phyloP scores from a whole-genome alignment of 225 moss, liverwort and hornwort species.

The Anthoceros angustus region DNA sequence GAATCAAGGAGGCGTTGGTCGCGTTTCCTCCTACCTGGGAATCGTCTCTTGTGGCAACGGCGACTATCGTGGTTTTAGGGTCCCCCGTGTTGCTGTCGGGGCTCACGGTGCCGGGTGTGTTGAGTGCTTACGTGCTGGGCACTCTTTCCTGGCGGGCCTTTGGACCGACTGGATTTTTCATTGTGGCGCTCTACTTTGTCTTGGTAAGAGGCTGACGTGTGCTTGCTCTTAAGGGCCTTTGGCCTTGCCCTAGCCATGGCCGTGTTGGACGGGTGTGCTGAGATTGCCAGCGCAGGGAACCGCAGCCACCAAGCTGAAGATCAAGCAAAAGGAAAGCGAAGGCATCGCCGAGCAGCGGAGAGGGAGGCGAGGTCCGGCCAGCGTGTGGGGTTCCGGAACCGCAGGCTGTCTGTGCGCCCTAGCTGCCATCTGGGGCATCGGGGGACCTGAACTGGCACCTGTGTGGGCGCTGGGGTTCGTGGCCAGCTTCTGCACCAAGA shows the following conservation, averaged over 20 bases:
- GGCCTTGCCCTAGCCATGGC: constrained; percentile 2
- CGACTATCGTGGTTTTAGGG: constrained; percentile 39
- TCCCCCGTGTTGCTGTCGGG: constrained; percentile 62
- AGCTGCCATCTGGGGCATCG: constrained; percentile 35
- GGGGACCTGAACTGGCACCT: constrained; percentile 34
- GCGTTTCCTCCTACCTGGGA: constrained; percentile 57
- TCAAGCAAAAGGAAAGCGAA: constrained; percentile 75
- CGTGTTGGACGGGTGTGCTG: constrained; percentile 6
- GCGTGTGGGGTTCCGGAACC: constrained; percentile 82
- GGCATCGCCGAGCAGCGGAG: constrained; percentile 88
- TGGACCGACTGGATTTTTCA: constrained; percentile 53
- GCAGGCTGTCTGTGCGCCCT: constrained; percentile 65
- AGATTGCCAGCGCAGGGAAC: constrained; percentile 38
- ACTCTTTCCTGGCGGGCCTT: constrained; percentile 82
- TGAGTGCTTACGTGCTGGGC: constrained; percentile 51
- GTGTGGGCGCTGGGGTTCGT: constrained; percentile 74
- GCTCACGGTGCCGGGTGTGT: constrained; percentile 49
- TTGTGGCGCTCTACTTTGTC: constrained; percentile 47
- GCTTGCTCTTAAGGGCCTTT: neutral
- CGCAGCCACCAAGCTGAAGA: constrained; percentile 66
- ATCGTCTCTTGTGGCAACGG: constrained; percentile 42
- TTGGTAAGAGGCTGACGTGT: constrained; percentile 27
- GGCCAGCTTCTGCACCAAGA: constrained; percentile 92
- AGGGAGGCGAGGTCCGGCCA: constrained; percentile 77
- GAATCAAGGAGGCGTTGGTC: constrained; percentile 44